Percentiles rank a stretch among this genome's conserved stretches.
Evolutionary conservation across 2,329 filamentous ascomycete genomes (phyloP).

Genomic region (Penicillium thymicola): DNA sequence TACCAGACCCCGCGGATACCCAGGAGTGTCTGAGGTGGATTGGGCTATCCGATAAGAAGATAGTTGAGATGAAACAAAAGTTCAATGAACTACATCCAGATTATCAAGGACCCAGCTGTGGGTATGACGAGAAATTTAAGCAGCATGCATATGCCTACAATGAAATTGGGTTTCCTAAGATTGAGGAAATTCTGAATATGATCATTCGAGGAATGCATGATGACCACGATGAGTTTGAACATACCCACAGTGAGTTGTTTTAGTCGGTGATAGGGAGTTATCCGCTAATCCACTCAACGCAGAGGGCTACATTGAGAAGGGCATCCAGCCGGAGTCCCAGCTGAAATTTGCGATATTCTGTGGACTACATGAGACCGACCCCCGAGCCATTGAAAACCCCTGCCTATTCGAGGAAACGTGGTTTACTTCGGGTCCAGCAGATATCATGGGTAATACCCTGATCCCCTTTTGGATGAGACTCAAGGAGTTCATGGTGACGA

Average conservation of each 20-base stretch:
- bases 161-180: not conserved
- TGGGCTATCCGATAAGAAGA: not conserved
- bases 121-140: not conserved
- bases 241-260: not conserved
- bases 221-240: not conserved
- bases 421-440: not conserved
- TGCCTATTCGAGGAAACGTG: fast-evolving
- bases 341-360: not conserved
- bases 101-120: not conserved
- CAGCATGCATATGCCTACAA: no score
- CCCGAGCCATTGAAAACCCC: not conserved
- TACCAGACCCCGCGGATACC: not conserved
- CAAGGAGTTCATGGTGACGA: fast-evolving
- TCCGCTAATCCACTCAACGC: fast-evolving
- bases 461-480: not conserved
- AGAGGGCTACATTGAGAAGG: not conserved
- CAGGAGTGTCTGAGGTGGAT: not conserved
- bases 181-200: not conserved
- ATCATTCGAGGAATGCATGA: not conserved
- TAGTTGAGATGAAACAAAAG: not conserved
- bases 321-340: not conserved
- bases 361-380: not conserved
- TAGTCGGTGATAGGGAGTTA: not conserved
- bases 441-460: no score
- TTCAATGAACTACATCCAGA: not conserved